Base-by-base conservation (phyloP, 1,284 basidiomycete species). In the Nidula niveotomentosa region DNA sequence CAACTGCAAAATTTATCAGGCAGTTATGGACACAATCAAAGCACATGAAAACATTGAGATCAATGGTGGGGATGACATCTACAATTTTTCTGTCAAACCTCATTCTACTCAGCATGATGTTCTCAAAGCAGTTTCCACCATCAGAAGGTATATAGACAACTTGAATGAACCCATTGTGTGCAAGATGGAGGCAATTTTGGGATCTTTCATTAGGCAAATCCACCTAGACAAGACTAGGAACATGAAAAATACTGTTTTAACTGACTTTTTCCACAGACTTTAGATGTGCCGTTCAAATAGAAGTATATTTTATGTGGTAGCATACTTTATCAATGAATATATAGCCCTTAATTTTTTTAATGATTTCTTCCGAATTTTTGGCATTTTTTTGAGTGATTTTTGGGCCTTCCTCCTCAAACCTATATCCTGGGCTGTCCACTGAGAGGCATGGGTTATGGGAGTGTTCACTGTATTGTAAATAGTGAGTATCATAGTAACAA, bases 121-220 rank as follows among this genome's bases (percentile, higher is more conserved):
- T 2, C 45, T 48, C 6, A 30, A 52, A 41, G 56, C 53, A 35
- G 39, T 18, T 1, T 49, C 48, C 8, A 49, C 50, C 12, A 57
- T 61, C 37, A 45, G 48, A 5, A 57, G 37, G 36, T 64, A 61
- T 47, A 17, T 66, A 30, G 46, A 53, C 30, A 54, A 56, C 46
- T 46, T 61, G n/a, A 36, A 66, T 51, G 53, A 63, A 23, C 23
- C 23, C 23, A 23, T 23, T 23, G 23, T 4, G 4, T 23, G 23
- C 2, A 23, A 23, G 23, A 4, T 23, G 23, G 23, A 23, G 4
- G 23, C 23, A 23, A 23, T 23, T 2, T 23, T 23, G 23, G 23
- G 23, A 23, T 23, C 23, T 23, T 23, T 23, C 23, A 23, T 2
- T 4, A 23, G 4, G 23, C 23, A 23, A 23, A 2, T 23, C 4